A percentile compares a stretch with the other conserved stretches of the same genome.
phyloP scores from a whole-genome alignment of 139 green algal genomes.

The Chlamydomonas incerta region DNA sequence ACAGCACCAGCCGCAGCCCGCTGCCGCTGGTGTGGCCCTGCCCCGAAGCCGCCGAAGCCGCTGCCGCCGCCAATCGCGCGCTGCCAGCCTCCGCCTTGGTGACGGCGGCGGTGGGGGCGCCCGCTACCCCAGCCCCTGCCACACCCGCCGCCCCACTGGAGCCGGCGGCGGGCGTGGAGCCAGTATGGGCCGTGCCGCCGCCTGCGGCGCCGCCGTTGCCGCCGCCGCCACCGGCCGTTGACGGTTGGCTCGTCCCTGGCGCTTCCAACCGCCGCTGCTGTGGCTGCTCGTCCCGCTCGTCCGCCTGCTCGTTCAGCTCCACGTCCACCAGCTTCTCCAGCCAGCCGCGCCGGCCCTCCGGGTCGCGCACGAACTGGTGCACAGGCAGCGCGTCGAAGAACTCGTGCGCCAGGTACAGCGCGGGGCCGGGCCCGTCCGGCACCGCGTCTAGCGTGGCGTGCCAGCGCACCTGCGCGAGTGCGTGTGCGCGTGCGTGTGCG shows the following conservation, averaged over 20 bases:
- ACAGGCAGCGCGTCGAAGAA: slow-evolving; percentile 98
- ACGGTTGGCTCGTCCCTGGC: background rate
- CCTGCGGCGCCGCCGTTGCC: slow-evolving; percentile 9
- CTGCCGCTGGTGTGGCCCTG: background rate
- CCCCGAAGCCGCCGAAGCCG: background rate
- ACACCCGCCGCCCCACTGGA: no score
- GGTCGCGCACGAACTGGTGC: slow-evolving; percentile 90
- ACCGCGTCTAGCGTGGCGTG: slow-evolving; percentile 78
- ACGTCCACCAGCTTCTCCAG: slow-evolving; percentile 89
- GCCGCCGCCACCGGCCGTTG: background rate
- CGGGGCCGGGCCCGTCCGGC: slow-evolving; percentile 31
- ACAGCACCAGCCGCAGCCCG: slow-evolving; percentile 85
- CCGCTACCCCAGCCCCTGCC: no score
- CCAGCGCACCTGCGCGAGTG: slow-evolving; percentile 71
- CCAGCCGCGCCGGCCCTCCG: slow-evolving; percentile 63
- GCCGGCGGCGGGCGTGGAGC: no score
- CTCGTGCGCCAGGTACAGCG: slow-evolving; percentile 94
- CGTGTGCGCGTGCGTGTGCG: background rate
- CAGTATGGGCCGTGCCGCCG: no score
- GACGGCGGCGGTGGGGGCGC: no score
- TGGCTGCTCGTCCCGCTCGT: background rate
- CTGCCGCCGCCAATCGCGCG: background rate
- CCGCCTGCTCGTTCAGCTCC: slow-evolving; percentile 3
- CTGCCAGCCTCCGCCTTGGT: slow-evolving; percentile 1
- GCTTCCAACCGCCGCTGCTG: background rate